phyloP scores from a whole-genome alignment of 192 early-diverging fungal genomes.

The Ambispora gerdemannii region DNA sequence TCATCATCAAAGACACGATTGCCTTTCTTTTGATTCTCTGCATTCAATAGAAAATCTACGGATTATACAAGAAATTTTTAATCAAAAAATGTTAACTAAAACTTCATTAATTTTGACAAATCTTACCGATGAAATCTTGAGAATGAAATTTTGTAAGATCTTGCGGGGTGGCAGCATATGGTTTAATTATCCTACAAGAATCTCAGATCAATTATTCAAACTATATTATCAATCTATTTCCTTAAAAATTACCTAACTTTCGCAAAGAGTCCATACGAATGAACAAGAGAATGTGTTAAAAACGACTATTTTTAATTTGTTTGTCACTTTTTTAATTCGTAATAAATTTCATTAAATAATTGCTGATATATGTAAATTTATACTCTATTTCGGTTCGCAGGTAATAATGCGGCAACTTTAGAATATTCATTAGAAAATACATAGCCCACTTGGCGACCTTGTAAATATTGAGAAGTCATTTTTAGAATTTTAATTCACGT shows the following conservation, averaged over 20 bases:
- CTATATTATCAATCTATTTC: neutral
- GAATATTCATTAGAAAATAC: conserved; percentile 35
- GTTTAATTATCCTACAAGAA: conserved; percentile 24
- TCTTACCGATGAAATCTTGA: conserved; percentile 36
- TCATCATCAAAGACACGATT: neutral
- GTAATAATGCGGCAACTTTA: conserved; percentile 31
- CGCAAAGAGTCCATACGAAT: neutral
- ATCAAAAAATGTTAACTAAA: neutral
- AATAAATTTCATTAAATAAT: neutral
- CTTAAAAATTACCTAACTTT: conserved; percentile 8
- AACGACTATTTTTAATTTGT: neutral
- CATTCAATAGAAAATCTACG: neutral
- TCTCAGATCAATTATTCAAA: neutral
- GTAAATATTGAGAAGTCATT: no score
- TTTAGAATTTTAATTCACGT: no score
- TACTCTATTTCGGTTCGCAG: conserved; percentile 39
- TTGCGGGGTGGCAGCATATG: conserved; percentile 32
- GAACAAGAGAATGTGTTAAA: neutral
- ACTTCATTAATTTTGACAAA: neutral
- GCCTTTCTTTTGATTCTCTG: neutral
- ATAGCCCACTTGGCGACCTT: conserved; percentile 34
- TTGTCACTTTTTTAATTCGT: no score
- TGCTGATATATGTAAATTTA: neutral
- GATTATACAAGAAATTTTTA: neutral
- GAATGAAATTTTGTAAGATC: conserved; percentile 38